Base-by-base conservation (phyloP, 148 eudicot genomes). In the Fagopyrum homotropicum region DNA sequence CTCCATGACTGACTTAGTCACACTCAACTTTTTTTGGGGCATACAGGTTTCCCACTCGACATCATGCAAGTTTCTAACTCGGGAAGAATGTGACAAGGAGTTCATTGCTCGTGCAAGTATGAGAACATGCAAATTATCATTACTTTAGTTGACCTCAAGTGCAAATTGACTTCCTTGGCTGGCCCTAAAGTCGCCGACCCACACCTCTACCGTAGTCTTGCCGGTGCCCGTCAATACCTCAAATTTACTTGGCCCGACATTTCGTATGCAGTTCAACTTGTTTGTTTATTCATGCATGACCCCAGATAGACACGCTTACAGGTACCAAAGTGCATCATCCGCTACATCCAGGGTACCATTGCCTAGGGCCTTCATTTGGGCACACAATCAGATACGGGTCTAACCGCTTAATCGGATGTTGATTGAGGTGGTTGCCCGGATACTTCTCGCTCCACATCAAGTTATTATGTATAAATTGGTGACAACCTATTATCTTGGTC, bases 1-100 rank as follows among this genome's bases (percentile, higher is more conserved):
- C 61, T 51, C 51, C 15, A 22, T 60, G 72, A 75, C 19, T 29
- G 72, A 75, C 17, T 48, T 75, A 6, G 77, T 72, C 7, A 69
- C 72, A 44, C 77, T 75, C 0, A 45, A 45, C 17, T 60, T 63
- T 26, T 60, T 60, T 48, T 10, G 63, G 35, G 72, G 77, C 26
- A 61, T 75, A 35, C 52, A n/a, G 3, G 72, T 63, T 46, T n/a
- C 77, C 9, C 12, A 15, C 7, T 45, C 77, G 14, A n/a, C 72
- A 3, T 16, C n/a, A 5, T 29, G 52, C 9, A 22, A 44, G 9
- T 64, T 75, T 29, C 19, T 75, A 9, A 40, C 77, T n/a, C 77
- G 60, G 19, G 8, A 14, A n/a, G 45, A 60, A 26, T 60, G 60
- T 45, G 72, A 72, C 7, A 26, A 60, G 6, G 48, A 61, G 9